Evolutionary conservation across 228 moss, liverwort and hornwort genomes (phyloP), one percentile per base, ranked within the genome.

Genomic region (Sphagnum magellanicum): DNA sequence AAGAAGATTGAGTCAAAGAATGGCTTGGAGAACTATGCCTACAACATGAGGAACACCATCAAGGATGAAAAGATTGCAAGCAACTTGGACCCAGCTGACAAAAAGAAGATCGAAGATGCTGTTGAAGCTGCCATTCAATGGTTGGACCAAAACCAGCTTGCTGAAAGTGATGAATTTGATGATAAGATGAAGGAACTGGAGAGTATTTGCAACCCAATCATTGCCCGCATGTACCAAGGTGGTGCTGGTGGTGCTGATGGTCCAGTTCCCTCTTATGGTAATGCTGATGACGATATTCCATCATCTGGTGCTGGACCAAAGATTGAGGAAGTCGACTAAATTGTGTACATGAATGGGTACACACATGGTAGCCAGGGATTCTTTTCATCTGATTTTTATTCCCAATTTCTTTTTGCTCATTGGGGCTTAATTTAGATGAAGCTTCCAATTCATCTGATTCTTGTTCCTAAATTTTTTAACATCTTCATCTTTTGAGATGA

Each of bases 181-280:
- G 82, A 82, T 68, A 82, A 79, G 79, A 79, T 82, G 82, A 82
- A 82, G 65, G 82, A 82, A 65, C 59, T 82, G 68, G 82, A 82
- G 73, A 76, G 82, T 48, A 74, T 82, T 13, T 82, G 79, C 71
- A 82, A 82, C 53, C 79, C 79, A 0, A 82, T 82, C 59, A 79
- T 82, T n/a, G 79, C 82, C 0, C 79, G 79, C 5, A 82, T 82
- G 82, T 82, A 82, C 71, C 76, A 82, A 71, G 82, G 79, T 48
- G 82, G 82, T 50, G 82, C 76, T 0, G 82, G 74, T 0, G 82
- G 82, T 1, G 73, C 70, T 9, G 74, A 76, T 8, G 82, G 79
- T 11, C 68, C 65, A 0, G 79, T 76, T 48, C 79, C 82, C 0
- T 71, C 76, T 0, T 82, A 82, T 61, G 76, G 75, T 0, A 62